phyloP scores from a whole-genome alignment of 768 basidiomycete species.

The Fomitopsis serialis region DNA sequence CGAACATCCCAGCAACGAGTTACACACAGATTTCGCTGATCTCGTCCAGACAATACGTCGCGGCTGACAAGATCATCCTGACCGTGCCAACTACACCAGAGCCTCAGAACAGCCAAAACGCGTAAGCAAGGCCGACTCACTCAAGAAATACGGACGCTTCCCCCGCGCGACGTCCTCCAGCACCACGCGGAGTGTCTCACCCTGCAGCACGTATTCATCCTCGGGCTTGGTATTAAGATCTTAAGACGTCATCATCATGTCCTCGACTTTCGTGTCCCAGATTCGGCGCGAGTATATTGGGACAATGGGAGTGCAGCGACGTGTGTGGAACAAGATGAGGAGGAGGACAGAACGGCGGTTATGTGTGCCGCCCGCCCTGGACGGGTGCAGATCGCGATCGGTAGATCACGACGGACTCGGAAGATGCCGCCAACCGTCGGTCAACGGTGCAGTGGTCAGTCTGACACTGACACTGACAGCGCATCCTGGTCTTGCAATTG shows the following conservation, averaged over 20 bases:
- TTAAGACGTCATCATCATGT: conserved; percentile 65
- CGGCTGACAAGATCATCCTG: conserved; percentile 90
- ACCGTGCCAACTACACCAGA: conserved; percentile 68
- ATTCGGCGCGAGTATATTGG: conserved; percentile 42
- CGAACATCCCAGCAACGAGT: not conserved
- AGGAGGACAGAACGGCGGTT: too few relatives aligned
- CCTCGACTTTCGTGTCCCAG: conserved; percentile 43
- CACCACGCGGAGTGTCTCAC: conserved; percentile 49
- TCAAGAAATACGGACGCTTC: conserved; percentile 71
- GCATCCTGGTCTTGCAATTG: conserved; percentile 80
- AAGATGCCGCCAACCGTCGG: conserved; percentile 79
- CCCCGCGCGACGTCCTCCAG: conserved; percentile 61
- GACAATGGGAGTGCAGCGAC: conserved; percentile 76
- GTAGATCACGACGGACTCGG: conserved; percentile 40
- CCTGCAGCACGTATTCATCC: conserved; percentile 66
- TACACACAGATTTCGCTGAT: conserved; percentile 60
- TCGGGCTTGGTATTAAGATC: conserved; percentile 59
- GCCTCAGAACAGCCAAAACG: too few relatives aligned
- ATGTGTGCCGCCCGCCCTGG: too few relatives aligned
- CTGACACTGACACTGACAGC: conserved; percentile 90
- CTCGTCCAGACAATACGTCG: conserved; percentile 75
- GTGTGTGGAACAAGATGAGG: conserved; percentile 80
- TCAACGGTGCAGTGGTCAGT: conserved; percentile 69
- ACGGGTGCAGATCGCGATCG: not conserved
- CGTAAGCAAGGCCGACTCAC: conserved; percentile 36